Evolutionary conservation across 2,329 filamentous ascomycete species (phyloP), one percentile per base, ranked within the genome.

Genomic region (Aspergillus hortae): DNA sequence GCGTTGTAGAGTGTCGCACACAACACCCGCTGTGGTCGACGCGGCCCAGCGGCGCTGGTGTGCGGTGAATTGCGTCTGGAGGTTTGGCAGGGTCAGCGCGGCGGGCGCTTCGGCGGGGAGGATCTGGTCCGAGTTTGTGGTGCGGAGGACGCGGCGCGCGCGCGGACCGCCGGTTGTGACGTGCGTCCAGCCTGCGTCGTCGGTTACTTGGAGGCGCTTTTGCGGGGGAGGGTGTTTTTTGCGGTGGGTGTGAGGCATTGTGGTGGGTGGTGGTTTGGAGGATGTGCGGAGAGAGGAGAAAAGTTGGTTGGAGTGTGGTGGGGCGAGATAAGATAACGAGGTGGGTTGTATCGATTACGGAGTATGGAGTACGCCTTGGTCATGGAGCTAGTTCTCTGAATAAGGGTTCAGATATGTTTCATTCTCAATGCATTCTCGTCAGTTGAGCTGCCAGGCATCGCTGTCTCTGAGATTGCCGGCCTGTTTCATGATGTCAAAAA

Each of bases 171-270:
- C 60, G 32, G 61, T 72, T 17, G 69, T 68, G 54, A 76, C 65
- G 56, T 75, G 73, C 21, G 74, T 75, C 74, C 74, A 76, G 62
- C 74, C 73, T 44, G 72, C 62, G 19, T 64, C 51, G 57, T 72
- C 72, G 47, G 67, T 69, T 48, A 74, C 56, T 62, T 71, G 56
- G 41, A 68, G 58, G 35, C 69, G 69, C 57, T 72, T 74, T 43
- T 63, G 55, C 52, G 51, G 49, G 21, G 32, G 40, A 44, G 15
- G 25, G 50, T 38, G 17, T 56, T 62, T 68, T 48, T 60, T 61
- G 30, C 67, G 66, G 3, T 60, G 57, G 25, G 61, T 68, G 53
- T 70, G 68, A 49, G 69, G 69, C 70, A 73, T 73, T 38, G 27
- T 55, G 53, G 40, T 23, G 27, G 32, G 21, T 49, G 42, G 43